phyloP scores from a whole-genome alignment of 2,329 filamentous ascomycete species.

The Colletotrichum paranaense region DNA sequence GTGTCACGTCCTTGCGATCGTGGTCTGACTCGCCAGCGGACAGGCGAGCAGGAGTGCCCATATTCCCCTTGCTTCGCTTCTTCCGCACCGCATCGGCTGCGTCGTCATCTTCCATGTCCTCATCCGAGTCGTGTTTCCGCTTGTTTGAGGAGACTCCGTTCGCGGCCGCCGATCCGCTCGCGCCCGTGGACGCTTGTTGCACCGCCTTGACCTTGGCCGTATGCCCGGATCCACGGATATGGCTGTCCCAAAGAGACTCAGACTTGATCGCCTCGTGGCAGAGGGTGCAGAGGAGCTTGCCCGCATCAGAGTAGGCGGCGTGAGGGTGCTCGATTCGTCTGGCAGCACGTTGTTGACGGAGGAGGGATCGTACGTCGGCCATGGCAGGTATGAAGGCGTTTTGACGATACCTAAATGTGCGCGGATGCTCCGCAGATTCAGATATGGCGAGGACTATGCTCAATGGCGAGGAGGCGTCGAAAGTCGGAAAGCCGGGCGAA shows the following conservation, averaged over 20 bases:
- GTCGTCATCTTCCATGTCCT: conserved; percentile 47
- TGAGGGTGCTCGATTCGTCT: conserved; percentile 78
- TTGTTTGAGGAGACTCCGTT: conserved; percentile 39
- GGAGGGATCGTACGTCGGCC: conserved; percentile 83
- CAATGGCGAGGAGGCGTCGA: conserved; percentile 26
- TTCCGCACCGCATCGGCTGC: conserved; percentile 49
- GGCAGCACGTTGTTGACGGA: conserved; percentile 81
- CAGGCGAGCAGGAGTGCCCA: conserved; percentile 35
- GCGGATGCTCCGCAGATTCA: no score
- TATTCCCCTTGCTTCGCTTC: conserved; percentile 59
- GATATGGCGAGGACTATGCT: not conserved
- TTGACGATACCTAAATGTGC: not conserved
- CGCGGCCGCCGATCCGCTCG: conserved; percentile 22
- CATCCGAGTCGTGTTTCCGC: conserved; percentile 42
- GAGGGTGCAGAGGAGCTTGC: conserved; percentile 74
- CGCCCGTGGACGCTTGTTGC: conserved; percentile 8
- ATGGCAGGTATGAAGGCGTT: conserved; percentile 54
- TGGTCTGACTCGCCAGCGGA: conserved; percentile 39
- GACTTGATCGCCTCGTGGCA: conserved; percentile 74
- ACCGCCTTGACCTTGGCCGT: conserved; percentile 2
- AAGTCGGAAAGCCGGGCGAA: conserved; percentile 9
- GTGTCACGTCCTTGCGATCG: conserved; percentile 34
- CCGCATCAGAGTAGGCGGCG: conserved; percentile 74
- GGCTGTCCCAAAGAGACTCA: conserved; percentile 75
- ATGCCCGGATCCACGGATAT: conserved; percentile 63